phyloP scores from a whole-genome alignment of 2,329 filamentous ascomycete genomes.

The Didymella pomorum region DNA sequence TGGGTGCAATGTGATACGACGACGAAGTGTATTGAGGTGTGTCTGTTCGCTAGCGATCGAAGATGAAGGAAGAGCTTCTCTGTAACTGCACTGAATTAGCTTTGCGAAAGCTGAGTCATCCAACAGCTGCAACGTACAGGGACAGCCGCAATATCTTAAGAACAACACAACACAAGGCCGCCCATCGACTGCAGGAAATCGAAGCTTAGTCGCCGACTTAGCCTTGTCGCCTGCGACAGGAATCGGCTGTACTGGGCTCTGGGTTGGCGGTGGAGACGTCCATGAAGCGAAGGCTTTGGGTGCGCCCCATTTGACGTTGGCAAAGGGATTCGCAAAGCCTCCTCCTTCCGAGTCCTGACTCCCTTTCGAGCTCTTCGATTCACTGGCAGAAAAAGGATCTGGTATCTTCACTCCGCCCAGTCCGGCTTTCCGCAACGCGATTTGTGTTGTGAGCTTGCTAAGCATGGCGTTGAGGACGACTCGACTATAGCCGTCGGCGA shows the following conservation, averaged over 20 bases:
- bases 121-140: conserved; percentile 32
- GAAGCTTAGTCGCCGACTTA: conserved; percentile 40
- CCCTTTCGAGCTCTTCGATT: conserved; percentile 38
- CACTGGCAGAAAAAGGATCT: conserved; percentile 38
- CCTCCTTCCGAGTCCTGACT: conserved; percentile 24
- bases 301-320: conserved; percentile 47
- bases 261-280: conserved; percentile 42
- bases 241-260: conserved; percentile 37
- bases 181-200: conserved; percentile 42
- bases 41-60: conserved; percentile 62
- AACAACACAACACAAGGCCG: conserved; percentile 45
- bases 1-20: conserved; percentile 67
- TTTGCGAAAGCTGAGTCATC: not conserved
- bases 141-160: conserved; percentile 47
- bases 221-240: conserved; percentile 40
- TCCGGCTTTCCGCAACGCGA: conserved; percentile 66
- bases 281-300: conserved; percentile 46
- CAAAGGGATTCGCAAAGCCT: conserved; percentile 45
- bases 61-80: conserved; percentile 64
- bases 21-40: conserved; percentile 62
- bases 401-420: conserved; percentile 60
- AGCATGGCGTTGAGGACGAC: conserved; percentile 55
- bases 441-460: conserved; percentile 64
- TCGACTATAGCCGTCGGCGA: not conserved
- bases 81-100: conserved; percentile 34